Base-by-base conservation (phyloP, 192 early-diverging fungal species). In the Diversispora eburnea region DNA sequence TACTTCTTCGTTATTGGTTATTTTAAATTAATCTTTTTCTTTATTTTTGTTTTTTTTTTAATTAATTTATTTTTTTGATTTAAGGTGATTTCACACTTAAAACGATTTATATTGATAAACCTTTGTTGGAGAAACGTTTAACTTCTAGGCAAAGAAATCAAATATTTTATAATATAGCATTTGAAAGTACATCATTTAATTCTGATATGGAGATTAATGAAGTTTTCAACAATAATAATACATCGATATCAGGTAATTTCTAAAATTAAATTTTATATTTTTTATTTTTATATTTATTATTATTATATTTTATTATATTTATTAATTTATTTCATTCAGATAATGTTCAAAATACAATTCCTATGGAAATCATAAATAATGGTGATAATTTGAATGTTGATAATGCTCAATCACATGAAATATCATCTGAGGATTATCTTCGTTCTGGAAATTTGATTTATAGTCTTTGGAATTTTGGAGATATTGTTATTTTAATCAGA, bases 381-480 rank as follows among this genome's bases (percentile, higher is more conserved):
- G 13, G 2, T 33, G 2, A 33, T 33, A 33, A 33, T 33, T 1
- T 1, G 0, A 33, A 33, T 33, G 2, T 1, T 46, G 43, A 42
- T 39, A 41, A 42, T 46, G 15, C 8, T 8, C 12, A 65, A 47
- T 46, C n/a, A 51, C 46, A 20, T 33, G 25, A 33, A 33, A 33
- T 33, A 33, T 33, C 25, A 33, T 33, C 25, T 33, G 25, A 33
- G 25, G 25, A 33, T 33, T 2, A 49, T 0, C n/a, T 51, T 25
- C 4, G 12, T 39, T 56, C 25, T 3, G 48, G 25, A 8, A 63
- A 54, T 12, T 25, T 63, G 5, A 49, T 54, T 19, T 73, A 73
- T 57, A 77, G 60, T 15, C 19, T 76, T 22, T 79, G 78, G 78
- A 66, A 19, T 46, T 75, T 79, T 70, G 78, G 75, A n/a, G 72